Percentiles rank a stretch among this genome's conserved stretches.
phyloP scores from a whole-genome alignment of 2,329 filamentous ascomycete species.

The Emmonsiellopsis sp. region DNA sequence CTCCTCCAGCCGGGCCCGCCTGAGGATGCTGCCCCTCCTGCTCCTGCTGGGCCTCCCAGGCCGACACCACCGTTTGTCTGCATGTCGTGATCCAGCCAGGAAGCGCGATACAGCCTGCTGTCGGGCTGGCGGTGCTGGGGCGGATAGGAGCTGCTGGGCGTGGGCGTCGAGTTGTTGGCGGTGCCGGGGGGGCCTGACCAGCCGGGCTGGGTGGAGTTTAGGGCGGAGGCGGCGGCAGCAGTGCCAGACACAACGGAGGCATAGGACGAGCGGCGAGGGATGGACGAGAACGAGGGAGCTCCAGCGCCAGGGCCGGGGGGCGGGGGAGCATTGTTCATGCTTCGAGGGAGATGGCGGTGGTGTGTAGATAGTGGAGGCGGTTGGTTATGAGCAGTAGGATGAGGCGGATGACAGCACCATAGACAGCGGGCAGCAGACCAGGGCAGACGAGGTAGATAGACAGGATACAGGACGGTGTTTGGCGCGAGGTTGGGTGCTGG shows the following conservation, averaged over 20 bases:
- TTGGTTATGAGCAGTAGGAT: neutral
- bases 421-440: neutral
- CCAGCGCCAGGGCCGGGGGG: constrained; percentile 30
- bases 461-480: neutral
- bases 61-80: constrained; percentile 35
- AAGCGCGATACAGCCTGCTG: constrained; percentile 22
- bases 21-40: constrained; percentile 8
- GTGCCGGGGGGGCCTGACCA: constrained; percentile 20
- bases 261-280: constrained; percentile 49
- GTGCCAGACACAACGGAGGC: constrained; percentile 51
- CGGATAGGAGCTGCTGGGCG: constrained; percentile 23
- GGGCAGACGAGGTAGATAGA: neutral
- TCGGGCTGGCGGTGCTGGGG: constrained; percentile 24
- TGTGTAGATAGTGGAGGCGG: neutral
- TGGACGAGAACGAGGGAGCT: constrained; percentile 30
- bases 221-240: constrained; percentile 18
- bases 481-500: no score
- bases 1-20: constrained; percentile 30
- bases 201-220: constrained; percentile 31
- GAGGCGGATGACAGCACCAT: neutral
- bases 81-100: constrained; percentile 40
- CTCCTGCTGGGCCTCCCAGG: constrained; percentile 13
- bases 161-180: constrained; percentile 15
- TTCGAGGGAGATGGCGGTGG: constrained; percentile 3
- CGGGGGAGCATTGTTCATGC: constrained; percentile 37